phyloP scores from a whole-genome alignment of 768 basidiomycete species.

The Lactarius evosmus region DNA sequence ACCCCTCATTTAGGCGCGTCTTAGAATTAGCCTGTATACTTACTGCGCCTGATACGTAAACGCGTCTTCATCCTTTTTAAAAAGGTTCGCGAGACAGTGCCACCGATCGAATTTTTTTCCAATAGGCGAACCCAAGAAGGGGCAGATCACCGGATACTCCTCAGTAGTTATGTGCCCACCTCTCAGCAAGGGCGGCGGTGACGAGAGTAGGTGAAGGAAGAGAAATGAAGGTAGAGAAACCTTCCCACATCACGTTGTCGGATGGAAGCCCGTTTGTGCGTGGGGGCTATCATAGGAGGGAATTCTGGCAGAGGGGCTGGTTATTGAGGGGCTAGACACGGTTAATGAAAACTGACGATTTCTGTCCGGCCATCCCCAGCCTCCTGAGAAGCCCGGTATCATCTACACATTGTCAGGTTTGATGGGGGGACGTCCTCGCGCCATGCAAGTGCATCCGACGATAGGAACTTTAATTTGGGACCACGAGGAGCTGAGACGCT shows the following conservation, averaged over 20 bases:
- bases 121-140: background rate
- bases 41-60: background rate
- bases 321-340: constrained; percentile 25
- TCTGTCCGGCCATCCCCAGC: constrained; percentile 57
- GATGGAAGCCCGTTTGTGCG: background rate
- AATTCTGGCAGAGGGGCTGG: constrained; percentile 14
- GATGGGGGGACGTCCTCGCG: constrained; percentile 76
- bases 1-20: background rate
- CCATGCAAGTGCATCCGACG: constrained; percentile 85
- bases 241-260: background rate
- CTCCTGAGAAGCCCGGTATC: constrained; percentile 59
- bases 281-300: background rate
- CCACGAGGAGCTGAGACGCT: constrained; percentile 15
- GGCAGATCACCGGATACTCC: background rate
- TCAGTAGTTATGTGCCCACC: background rate
- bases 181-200: background rate
- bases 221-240: background rate
- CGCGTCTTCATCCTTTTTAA: background rate
- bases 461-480: background rate
- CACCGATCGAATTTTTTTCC: background rate
- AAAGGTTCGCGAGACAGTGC: background rate
- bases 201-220: background rate
- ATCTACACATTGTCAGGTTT: constrained; percentile 59
- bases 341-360: constrained; percentile 81
- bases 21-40: background rate